phyloP scores from a whole-genome alignment of 768 basidiomycete genomes.

The Sarcomyxa edulis region DNA sequence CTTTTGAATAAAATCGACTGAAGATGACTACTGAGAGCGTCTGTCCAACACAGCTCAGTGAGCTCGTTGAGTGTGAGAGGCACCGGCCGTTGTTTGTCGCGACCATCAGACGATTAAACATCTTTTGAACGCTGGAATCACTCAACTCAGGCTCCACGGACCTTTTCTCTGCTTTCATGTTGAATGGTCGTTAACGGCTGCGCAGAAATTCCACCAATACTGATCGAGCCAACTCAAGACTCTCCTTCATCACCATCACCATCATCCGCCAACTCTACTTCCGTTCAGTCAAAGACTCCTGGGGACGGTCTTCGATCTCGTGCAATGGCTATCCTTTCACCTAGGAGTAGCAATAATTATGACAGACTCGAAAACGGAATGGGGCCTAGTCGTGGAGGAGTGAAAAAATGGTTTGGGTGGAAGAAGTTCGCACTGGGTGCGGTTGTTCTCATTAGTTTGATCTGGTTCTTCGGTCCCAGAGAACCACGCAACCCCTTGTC shows the following conservation, averaged over 20 bases:
- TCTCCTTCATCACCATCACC: conserved; percentile 1
- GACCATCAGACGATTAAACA: no score
- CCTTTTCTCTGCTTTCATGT: conserved; percentile 5
- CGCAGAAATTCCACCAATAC: neutral
- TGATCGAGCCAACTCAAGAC: conserved; percentile 1
- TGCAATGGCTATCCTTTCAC: conserved; percentile 15
- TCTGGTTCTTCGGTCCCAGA: conserved; percentile 65
- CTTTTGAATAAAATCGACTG: no score
- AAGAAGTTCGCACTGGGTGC: conserved; percentile 64
- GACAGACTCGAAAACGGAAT: conserved; percentile 31
- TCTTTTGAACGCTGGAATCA: no score
- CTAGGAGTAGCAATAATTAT: conserved; percentile 23
- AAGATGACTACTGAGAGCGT: no score
- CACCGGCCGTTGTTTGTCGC: no score
- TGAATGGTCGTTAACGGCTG: conserved; percentile 4
- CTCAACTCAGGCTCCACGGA: no score
- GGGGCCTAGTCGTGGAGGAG: conserved; percentile 36
- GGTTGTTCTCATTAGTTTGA: conserved; percentile 46
- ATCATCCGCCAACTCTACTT: neutral
- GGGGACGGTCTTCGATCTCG: neutral
- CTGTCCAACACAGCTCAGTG: no score
- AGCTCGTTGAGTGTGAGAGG: no score
- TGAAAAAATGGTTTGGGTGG: conserved; percentile 44
- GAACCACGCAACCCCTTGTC: no score
- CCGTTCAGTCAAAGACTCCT: conserved; percentile 1